Conservation (phyloP, 306 rosid species). For the Macrotyloma uniflorum region DNA sequence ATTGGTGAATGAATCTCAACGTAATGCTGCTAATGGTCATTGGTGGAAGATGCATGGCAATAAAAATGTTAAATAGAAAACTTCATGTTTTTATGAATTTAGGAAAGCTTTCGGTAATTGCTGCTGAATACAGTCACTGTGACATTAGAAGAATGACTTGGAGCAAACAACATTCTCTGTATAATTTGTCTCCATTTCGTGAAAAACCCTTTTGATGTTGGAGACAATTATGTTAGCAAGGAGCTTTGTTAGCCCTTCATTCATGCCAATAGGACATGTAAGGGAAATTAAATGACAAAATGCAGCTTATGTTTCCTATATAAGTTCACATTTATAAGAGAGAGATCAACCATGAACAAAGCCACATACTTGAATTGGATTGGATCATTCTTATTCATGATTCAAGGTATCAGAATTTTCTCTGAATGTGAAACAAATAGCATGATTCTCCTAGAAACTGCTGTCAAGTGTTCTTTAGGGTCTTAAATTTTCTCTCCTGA, state of each 20-base stretch:
- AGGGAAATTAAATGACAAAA: constrained; percentile 8
- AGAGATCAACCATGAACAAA: constrained; percentile 6
- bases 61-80: background rate
- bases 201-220: background rate
- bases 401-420: constrained; percentile 2
- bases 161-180: background rate
- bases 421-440: constrained; percentile 4
- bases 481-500: constrained; percentile 3
- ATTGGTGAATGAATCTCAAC: background rate
- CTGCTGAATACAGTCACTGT: background rate
- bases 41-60: background rate
- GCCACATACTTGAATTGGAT: background rate
- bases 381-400: background rate
- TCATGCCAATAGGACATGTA: background rate
- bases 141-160: background rate
- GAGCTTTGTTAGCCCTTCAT: background rate
- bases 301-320: background rate
- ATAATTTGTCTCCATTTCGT: background rate
- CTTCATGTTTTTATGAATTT: background rate
- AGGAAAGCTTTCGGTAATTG: constrained; percentile 2
- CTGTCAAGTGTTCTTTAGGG: constrained; percentile 10
- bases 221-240: background rate
- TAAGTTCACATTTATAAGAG: background rate
- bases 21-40: background rate
- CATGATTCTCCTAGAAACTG: background rate